These are phyloP conservation scores for Ustulina deusta DNA, from an alignment of 2,329 filamentous ascomycete genomes.

Conservation along the genomic window DNA sequence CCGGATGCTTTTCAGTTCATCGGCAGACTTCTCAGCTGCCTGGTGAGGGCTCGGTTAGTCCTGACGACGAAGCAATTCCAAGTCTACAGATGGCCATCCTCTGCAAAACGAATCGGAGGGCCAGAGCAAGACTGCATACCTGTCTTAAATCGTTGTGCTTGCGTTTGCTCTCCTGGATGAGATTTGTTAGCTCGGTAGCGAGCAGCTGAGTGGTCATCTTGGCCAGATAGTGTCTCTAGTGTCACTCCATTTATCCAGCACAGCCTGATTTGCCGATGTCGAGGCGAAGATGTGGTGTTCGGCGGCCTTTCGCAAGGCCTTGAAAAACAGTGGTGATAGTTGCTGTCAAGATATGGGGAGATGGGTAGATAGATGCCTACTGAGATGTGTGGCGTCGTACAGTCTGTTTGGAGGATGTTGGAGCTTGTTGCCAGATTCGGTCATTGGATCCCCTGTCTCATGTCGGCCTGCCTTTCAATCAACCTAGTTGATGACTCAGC, in stretches of 20 bases:
- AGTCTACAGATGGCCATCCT: background rate
- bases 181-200: constrained; percentile 85
- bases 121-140: constrained; percentile 65
- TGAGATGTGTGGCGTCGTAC: constrained; percentile 3
- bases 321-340: background rate
- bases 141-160: constrained; percentile 91
- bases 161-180: constrained; percentile 95
- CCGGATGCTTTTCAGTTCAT: constrained; percentile 83
- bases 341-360: background rate
- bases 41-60: constrained; percentile 52
- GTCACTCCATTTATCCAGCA: constrained; percentile 40
- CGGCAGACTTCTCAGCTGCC: constrained; percentile 93
- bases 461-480: background rate
- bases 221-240: constrained; percentile 43
- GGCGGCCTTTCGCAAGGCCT: background rate
- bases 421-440: constrained; percentile 50
- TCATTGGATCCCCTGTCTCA: background rate
- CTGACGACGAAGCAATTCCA: background rate
- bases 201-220: constrained; percentile 93
- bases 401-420: constrained; percentile 15
- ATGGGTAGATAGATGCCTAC: no score
- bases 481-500: constrained; percentile 39
- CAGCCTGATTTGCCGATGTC: background rate
- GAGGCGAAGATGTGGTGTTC: constrained; percentile 3
- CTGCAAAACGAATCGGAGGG: background rate